Conservation (phyloP, 75 land plant species). For the Picea glauca region DNA sequence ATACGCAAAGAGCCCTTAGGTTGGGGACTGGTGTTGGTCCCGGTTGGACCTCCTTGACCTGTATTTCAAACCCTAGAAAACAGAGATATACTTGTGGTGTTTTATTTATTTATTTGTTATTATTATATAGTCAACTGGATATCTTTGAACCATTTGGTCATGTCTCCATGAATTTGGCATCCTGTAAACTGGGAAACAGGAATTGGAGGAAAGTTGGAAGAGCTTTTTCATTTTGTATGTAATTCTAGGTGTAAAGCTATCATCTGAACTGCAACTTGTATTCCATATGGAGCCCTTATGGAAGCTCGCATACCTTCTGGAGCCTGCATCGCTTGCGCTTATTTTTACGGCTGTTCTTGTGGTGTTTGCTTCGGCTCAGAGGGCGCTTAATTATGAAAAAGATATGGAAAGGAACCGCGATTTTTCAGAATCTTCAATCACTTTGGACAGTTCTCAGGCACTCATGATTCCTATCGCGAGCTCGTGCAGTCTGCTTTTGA, state of each 20-base stretch:
- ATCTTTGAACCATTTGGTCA: neutral
- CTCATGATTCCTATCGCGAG: conserved; percentile 88
- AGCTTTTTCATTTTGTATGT: neutral
- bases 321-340: conserved; percentile 70
- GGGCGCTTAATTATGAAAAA: conserved; percentile 75
- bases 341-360: conserved; percentile 69
- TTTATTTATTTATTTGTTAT: neutral
- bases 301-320: conserved; percentile 72
- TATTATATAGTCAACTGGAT: neutral
- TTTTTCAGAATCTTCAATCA: conserved; percentile 78
- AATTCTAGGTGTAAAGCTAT: neutral
- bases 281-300: conserved; percentile 65
- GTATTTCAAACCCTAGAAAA: neutral
- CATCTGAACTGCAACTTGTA: neutral
- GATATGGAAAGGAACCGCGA: conserved; percentile 80
- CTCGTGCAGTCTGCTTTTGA: conserved; percentile 80
- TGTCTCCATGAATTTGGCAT: too few species aligned
- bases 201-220: neutral
- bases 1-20: neutral
- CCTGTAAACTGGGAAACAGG: too few species aligned
- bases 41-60: neutral
- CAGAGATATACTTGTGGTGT: neutral
- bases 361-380: conserved; percentile 73
- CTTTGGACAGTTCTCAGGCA: conserved; percentile 83
- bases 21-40: neutral